Evolutionary conservation across 139 green algal genomes (phyloP), one percentile per base, ranked within the genome.

Genomic region (Haematococcus sp.): DNA sequence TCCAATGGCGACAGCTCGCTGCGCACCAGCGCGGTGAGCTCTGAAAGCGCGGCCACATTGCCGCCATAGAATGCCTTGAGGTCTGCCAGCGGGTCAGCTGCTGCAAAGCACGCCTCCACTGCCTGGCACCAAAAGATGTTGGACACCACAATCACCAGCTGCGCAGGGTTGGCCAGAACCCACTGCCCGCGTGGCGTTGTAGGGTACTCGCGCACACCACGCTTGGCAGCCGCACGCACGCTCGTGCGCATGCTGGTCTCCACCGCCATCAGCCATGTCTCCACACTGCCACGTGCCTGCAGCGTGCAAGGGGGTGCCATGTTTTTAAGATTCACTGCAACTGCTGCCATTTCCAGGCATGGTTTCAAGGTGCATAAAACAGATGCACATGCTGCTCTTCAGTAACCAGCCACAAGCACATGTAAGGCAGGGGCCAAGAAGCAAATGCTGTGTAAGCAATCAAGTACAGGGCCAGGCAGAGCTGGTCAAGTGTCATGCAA

Each of bases 81-180:
- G 9, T 49, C 32, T 9, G 1, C 0, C 5, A 63, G 33, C 3
- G 79, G 65, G 32, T 79, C 61, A 2, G 9, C 5, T 16, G 60
- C n/a, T 19, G 1, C 33, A 5, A 85, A 44, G 58, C 74, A 74
- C 27, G 33, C n/a, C 65, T 85, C 79, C 64, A 81, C 79, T 0
- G 71, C 31, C 71, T 65, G 31, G 74, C 81, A 87, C 90, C 90
- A 94, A 72, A 87, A 90, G 15, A 93, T 87, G 70, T 93, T 86
- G 70, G 74, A 83, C 27, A 90, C 68, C 32, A 86, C 74, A 25
- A 94, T 72, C 31, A 91, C 90, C 31, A 95, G 82, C 84, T 95
- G 90, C 3, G 87, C 87, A 32, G 88, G 80, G 58, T 92, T 87
- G 34, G 80, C n/a, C 28, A 87, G 78, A 43, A 92, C 74, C 89